Base-by-base conservation (phyloP, 192 early-diverging fungal species). In the Backusella liffmaniae region DNA sequence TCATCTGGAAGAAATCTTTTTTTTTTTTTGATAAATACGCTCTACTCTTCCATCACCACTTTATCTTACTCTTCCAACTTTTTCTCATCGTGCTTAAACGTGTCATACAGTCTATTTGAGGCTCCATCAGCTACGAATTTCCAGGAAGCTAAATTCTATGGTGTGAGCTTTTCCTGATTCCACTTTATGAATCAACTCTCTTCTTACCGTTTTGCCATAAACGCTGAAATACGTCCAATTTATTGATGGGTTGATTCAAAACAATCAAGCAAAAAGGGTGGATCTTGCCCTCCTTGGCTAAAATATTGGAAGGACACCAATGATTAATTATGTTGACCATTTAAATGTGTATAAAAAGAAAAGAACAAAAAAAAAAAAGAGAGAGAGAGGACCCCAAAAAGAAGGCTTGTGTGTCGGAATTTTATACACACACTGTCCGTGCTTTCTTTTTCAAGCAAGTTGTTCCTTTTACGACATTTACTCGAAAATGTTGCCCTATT, bases 111-210 rank as follows among this genome's bases (percentile, higher is more conserved):
- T 29, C 92, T 87, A 79, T 98, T 98, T 32, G 92, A 92, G 10
- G 95, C 97, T 18, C 97, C 97, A 71, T 98, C 97, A 0, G 95
- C 92, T 77, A 95, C 95, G 46, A 97, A 80, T 21, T 85, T 75
- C 21, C 84, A 81, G 4, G 78, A 68, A 41, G 91, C 91, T 92
- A 72, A 0, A 42, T 66, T 42, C 26, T 32, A 29, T 29, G 26
- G 34, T 10, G 10, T 53, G 44, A 73, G 42, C 42, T 13, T 44
- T n/a, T n/a, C 21, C 3, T 32, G 32, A 73, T 8, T 15, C 5
- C 35, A 44, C 36, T 37, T 70, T 32, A 39, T 30, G 18, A 13
- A 46, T 44, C 16, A 13, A 51, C 9, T 44, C 9, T 36, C 2
- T 67, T 78, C 1, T 67, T 78, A 78, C 77, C 77, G 68, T 73